Base-by-base conservation (phyloP, 2,329 filamentous ascomycete genomes). In the Ophioceras dolichostomum region DNA sequence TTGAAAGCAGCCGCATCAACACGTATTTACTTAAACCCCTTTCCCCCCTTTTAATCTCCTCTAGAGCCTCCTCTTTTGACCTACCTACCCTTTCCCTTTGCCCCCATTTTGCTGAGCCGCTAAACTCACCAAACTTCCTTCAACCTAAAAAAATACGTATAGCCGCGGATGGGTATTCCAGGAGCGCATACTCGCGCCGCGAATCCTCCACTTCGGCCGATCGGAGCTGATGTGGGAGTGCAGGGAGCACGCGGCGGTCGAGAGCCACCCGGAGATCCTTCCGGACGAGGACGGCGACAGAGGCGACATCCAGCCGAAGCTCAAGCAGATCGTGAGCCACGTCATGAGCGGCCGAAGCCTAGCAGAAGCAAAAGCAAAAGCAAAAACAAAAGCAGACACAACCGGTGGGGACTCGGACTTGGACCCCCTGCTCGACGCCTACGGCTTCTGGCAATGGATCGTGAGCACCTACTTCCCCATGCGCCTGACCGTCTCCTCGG, bases 71-170 rank as follows among this genome's bases (percentile, higher is more conserved):
- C n/a, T n/a, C n/a, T n/a, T 12, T 12, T 26, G 12, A 8, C 22
- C 22, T 26, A 8, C 22, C 22, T 26, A 26, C 22, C 22, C 8
- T 12, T 12, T 12, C 22, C 12, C 22, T 26, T 12, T 12, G 8
- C 22, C 7, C 7, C 22, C 12, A 7, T 26, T 26, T 7, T 26
- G 22, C 22, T 12, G 22, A 26, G 22, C 12, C 7, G 12, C 22
- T 7, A 12, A 26, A 26, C 22, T 26, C 7, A 26, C n/a, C n/a
- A n/a, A n/a, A n/a, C n/a, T 26, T 8, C 12, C 7, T 26, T 26
- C 1, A 12, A 41, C 2, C 43, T 65, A 2, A 59, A 50, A n/a
- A n/a, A n/a, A n/a, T n/a, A n/a, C 36, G 43, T 26, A 26, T 34
- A 43, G 12, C 3, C 32, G 40, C 8, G 40, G 36, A 16, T 41